These are phyloP conservation scores for Dianthus caryophyllus DNA, from an alignment of 148 eudicot genomes.

Conservation along the genomic window DNA sequence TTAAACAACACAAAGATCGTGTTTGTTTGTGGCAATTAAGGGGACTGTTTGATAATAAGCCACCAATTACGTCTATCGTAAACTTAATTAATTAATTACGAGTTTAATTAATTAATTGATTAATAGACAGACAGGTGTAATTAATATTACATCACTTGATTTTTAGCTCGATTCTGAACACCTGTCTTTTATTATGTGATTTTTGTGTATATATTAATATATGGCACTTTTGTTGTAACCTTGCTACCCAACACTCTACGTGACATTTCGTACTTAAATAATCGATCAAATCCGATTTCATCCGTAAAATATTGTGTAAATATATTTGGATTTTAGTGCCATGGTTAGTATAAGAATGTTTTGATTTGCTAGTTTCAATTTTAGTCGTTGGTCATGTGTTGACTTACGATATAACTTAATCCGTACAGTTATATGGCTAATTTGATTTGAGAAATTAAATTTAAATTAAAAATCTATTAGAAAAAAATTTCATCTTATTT, in stretches of 20 bases:
- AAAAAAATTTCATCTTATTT: too few species aligned
- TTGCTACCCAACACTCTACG: conserved; percentile 1
- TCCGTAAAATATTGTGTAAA: not conserved
- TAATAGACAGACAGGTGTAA: conserved; percentile 4
- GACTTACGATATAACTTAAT: too few species aligned
- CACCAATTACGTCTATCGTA: conserved; percentile 5
- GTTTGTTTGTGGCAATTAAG: conserved; percentile 17
- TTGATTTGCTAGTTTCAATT: too few species aligned
- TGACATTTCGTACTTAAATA: not conserved
- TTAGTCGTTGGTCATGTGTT: too few species aligned
- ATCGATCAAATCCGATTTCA: not conserved
- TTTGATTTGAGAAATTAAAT: too few species aligned
- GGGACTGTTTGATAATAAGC: conserved; percentile 12
- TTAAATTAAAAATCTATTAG: too few species aligned
- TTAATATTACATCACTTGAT: not conserved
- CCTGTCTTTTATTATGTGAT: conserved; percentile 12
- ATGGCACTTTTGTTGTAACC: conserved; percentile 15
- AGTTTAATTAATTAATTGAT: not conserved
- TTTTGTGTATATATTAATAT: not conserved
- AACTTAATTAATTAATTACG: not conserved
- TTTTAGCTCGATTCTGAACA: conserved; percentile 2
- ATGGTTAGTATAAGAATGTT: not conserved
- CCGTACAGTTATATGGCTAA: too few species aligned
- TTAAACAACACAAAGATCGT: too few species aligned
- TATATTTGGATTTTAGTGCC: not conserved